Percentiles rank a stretch among this genome's conserved stretches.
phyloP scores from a whole-genome alignment of 1,284 basidiomycete genomes.

The Ganoderma sp. region DNA sequence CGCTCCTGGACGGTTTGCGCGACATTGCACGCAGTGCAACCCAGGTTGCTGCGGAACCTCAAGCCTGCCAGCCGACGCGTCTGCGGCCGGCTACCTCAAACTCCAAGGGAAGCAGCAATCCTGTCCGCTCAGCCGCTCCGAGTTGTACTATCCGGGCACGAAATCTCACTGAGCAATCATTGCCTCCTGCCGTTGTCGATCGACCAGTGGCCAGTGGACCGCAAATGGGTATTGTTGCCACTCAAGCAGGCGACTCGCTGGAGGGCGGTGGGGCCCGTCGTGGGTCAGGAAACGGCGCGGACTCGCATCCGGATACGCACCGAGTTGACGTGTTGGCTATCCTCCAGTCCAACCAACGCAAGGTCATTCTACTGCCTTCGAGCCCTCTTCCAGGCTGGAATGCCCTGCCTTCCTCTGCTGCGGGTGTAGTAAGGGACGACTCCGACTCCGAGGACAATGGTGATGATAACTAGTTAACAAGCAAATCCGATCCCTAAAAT shows the following conservation, averaged over 20 bases:
- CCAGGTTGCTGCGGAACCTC: constrained; percentile 3
- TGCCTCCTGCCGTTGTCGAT: not conserved
- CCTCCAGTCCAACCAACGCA: not conserved
- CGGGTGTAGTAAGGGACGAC: not conserved
- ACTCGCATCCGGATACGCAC: not conserved
- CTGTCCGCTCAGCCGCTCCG: not conserved
- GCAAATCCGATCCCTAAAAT: not conserved
- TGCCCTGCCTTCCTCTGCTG: not conserved
- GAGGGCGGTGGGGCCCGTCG: not conserved
- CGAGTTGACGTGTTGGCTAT: not conserved
- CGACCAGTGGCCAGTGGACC: not conserved
- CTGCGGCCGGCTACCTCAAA: not conserved
- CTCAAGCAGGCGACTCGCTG: not conserved
- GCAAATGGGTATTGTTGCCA: not conserved
- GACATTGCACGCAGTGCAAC: constrained; percentile 32
- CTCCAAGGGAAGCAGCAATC: not conserved
- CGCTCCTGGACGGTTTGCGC: constrained; percentile 27
- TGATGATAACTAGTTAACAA: not conserved
- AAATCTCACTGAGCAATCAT: constrained; percentile 6
- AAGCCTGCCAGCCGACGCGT: not conserved
- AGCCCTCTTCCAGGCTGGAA: constrained; percentile 23
- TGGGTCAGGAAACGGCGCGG: not conserved
- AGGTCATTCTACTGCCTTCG: constrained; percentile 12
- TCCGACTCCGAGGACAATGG: not conserved
- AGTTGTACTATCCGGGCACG: not conserved